Conservation (phyloP, 2,329 filamentous ascomycete species). For the Colletotrichum sp. region DNA sequence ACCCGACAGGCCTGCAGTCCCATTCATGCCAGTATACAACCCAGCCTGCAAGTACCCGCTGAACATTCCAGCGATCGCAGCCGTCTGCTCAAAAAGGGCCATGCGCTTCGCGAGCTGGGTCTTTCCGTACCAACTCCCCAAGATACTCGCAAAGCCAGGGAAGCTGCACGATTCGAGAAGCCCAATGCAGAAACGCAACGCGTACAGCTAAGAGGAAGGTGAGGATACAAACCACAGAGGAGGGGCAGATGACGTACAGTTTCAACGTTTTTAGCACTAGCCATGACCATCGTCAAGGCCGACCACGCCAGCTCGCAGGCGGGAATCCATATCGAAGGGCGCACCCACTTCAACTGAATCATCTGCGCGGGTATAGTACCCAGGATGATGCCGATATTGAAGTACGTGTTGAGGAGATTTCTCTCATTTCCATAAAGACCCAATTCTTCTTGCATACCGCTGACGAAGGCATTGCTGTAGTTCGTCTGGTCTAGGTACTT, state of each 20-base stretch:
- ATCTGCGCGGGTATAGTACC: slow-evolving; percentile 30
- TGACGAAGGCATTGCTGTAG: slow-evolving; percentile 31
- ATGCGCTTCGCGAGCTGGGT: slow-evolving; percentile 52
- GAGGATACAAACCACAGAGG: neutral
- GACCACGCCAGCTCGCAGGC: slow-evolving; percentile 29
- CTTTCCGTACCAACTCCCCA: slow-evolving; percentile 47
- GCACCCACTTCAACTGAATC: slow-evolving; percentile 27
- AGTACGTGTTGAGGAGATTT: slow-evolving; percentile 26
- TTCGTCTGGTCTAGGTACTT: slow-evolving; percentile 34
- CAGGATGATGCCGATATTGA: slow-evolving; percentile 26
- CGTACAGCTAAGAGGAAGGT: slow-evolving; percentile 36
- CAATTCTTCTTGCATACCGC: slow-evolving; percentile 30
- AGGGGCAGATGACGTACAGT: neutral
- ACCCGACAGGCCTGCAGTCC: slow-evolving; percentile 32
- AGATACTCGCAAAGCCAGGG: slow-evolving; percentile 31
- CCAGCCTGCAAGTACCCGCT: slow-evolving; percentile 61
- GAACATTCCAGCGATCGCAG: slow-evolving; percentile 59
- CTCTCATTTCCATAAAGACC: slow-evolving; percentile 27
- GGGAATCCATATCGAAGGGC: slow-evolving; percentile 30
- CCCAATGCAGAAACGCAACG: slow-evolving; percentile 47
- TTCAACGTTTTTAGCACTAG: slow-evolving; percentile 27
- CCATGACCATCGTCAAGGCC: slow-evolving; percentile 3
- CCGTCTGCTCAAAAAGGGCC: slow-evolving; percentile 53
- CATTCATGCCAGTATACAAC: slow-evolving; percentile 45
- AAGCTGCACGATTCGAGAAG: slow-evolving; percentile 40